phyloP scores from a whole-genome alignment of 106 monocot species.

The Iris macrosiphon region DNA sequence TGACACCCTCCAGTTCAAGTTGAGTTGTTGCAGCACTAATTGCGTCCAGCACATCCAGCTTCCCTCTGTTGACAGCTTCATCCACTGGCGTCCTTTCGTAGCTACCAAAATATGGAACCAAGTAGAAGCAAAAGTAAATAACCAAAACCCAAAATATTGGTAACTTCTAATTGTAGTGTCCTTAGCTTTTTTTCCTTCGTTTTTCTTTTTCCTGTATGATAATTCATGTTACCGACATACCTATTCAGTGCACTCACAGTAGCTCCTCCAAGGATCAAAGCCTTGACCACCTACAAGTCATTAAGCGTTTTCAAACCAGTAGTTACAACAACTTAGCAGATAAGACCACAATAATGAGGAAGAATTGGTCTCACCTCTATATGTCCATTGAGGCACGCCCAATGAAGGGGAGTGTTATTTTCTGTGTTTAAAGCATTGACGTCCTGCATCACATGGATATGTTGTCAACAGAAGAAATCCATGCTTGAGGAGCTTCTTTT shows the following conservation, averaged over 20 bases:
- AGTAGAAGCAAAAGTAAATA: too few species aligned
- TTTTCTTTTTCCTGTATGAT: too few species aligned
- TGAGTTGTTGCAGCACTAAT: conserved; percentile 60
- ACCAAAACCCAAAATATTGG: neutral
- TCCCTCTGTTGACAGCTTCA: conserved; percentile 77
- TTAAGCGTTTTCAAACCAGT: neutral
- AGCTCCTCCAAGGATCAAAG: conserved; percentile 60
- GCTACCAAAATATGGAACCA: conserved; percentile 38
- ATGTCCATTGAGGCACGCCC: conserved; percentile 97
- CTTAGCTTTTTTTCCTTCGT: too few species aligned
- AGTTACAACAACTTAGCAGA: neutral
- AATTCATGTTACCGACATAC: too few species aligned
- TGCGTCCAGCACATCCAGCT: conserved; percentile 71
- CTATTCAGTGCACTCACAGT: conserved; percentile 62
- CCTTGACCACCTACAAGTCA: conserved; percentile 52
- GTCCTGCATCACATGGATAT: conserved; percentile 74
- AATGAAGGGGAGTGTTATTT: conserved; percentile 88
- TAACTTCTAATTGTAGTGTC: neutral
- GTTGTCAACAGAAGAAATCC: too few species aligned
- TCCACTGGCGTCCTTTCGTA: conserved; percentile 83
- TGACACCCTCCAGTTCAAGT: conserved; percentile 51
- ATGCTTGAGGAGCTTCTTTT: too few species aligned
- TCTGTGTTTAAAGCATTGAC: conserved; percentile 72
- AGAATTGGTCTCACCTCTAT: conserved; percentile 43
- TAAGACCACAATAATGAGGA: neutral